These are phyloP conservation scores for Monascus ruber DNA, from an alignment of 2,329 filamentous ascomycete species.

Conservation along the genomic window DNA sequence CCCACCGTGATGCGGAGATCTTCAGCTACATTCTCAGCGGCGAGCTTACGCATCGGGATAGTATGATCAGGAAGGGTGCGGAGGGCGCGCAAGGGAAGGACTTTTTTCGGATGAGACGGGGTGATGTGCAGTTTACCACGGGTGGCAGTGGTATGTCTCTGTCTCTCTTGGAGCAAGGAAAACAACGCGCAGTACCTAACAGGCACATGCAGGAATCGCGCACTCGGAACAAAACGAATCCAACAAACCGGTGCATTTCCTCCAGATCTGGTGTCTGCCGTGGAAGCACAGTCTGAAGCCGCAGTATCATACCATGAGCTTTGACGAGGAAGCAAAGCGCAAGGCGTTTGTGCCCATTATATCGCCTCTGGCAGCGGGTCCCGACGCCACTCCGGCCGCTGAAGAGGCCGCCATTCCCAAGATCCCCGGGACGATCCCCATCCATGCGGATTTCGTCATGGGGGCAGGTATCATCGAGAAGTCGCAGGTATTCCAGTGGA, in stretches of 20 bases:
- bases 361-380: conserved; percentile 59
- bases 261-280: conserved; percentile 81
- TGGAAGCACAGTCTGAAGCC: conserved; percentile 63
- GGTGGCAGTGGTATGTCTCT: conserved; percentile 55
- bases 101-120: conserved; percentile 61
- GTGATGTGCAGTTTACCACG: conserved; percentile 82
- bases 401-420: conserved; percentile 54
- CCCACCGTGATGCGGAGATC: conserved; percentile 79
- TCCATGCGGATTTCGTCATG: conserved; percentile 79
- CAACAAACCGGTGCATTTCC: conserved; percentile 60
- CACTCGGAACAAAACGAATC: conserved; percentile 79
- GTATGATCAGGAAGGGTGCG: conserved; percentile 61
- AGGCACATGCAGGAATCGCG: conserved; percentile 44
- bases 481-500: conserved; percentile 57
- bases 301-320: conserved; percentile 64
- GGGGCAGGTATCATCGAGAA: conserved; percentile 62
- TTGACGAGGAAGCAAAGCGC: conserved; percentile 60
- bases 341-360: conserved; percentile 63
- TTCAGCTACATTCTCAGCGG: conserved; percentile 79
- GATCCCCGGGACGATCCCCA: conserved; percentile 60
- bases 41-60: conserved; percentile 78
- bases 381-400: conserved; percentile 48
- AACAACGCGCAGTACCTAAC: conserved; percentile 2
- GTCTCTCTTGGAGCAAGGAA: neutral
- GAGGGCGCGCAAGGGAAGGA: conserved; percentile 50